phyloP scores from a whole-genome alignment of 345 rosid genomes.

The Sisymbrium irio region DNA sequence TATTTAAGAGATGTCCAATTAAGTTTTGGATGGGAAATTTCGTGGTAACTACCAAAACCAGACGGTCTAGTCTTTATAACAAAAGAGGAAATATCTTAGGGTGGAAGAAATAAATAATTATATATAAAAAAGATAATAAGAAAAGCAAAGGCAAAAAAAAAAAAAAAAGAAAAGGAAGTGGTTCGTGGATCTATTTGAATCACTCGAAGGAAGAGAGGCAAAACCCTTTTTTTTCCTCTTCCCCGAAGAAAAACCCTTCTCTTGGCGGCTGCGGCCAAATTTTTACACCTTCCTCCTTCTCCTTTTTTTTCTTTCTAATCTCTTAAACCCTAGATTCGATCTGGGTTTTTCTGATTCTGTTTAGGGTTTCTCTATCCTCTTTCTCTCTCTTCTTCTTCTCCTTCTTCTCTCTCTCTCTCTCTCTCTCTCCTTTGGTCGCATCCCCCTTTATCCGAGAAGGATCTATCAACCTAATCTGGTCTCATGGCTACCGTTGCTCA shows the following conservation, averaged over 20 bases:
- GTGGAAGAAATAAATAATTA: constrained; percentile 8
- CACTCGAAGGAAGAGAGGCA: constrained; percentile 37
- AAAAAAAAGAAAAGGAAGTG: no score
- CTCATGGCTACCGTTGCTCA: constrained; percentile 71
- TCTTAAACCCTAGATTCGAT: constrained; percentile 35
- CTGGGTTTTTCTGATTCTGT: constrained; percentile 26
- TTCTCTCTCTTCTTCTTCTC: background rate
- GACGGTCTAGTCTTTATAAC: background rate
- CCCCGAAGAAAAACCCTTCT: constrained; percentile 46
- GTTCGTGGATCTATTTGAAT: constrained; percentile 60
- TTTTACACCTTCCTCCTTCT: constrained; percentile 28
- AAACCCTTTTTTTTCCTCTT: constrained; percentile 53
- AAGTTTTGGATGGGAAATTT: background rate
- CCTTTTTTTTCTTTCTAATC: background rate
- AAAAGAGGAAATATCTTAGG: constrained; percentile 33
- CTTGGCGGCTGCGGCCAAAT: constrained; percentile 48
- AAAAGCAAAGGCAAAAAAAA: background rate
- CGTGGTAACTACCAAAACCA: background rate
- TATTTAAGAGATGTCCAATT: constrained; percentile 5
- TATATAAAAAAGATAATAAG: background rate
- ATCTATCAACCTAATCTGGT: constrained; percentile 25
- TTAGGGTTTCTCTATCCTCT: constrained; percentile 27
- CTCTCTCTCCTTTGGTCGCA: constrained; percentile 23
- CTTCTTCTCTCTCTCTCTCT: background rate
- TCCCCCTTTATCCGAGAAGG: constrained; percentile 33